Evolutionary conservation across 352 stramenopile genomes (phyloP), one percentile per base, ranked within the genome.

Genomic region (Blastocystis sp.): DNA sequence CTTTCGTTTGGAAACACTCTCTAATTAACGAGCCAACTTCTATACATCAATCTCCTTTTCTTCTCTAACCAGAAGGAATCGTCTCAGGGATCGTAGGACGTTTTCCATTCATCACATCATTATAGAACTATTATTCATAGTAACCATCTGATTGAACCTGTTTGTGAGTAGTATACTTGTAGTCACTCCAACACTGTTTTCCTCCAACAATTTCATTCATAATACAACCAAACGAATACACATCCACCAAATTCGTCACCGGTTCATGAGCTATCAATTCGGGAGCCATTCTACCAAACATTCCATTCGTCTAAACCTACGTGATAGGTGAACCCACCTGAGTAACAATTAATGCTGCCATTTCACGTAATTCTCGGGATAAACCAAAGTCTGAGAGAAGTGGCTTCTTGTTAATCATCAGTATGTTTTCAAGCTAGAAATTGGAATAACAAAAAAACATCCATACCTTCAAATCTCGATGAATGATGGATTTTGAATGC

Each of bases 381-480:
- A 74, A 43, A 7, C 63, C 63, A 43, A 74, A 74, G 32, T 74
- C 63, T 0, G n/a, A 46, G 9, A 74, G 63, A 37, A 74, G 29
- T 37, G 63, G 63, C 14, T 37, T 37, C 51, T 46, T 46, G 0
- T 74, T n/a, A 12, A 37, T 2, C 21, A 74, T 37, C 3, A 74
- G 32, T 11, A 74, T 74, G 19, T 74, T 74, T 37, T 49, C 63
- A 12, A 43, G 21, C 63, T 74, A 74, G 6, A 43, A 21, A 39
- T 9, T 21, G 65, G 49, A 12, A n/a, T 61, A 6, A 35, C 12
- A 87, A 21, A 67, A 67, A n/a, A 14, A 37, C 42, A 74, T 63
- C 19, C 14, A 0, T 37, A 94, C 92, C 91, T 95, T 95, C 87
- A 95, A 94, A 58, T 95, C 93, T 29, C 93, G 92, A 88, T 95